A percentile compares a stretch with the other conserved stretches of the same genome.
Evolutionary conservation across 441 rosid genomes (phyloP).

Genomic region (Erodium texanum): DNA sequence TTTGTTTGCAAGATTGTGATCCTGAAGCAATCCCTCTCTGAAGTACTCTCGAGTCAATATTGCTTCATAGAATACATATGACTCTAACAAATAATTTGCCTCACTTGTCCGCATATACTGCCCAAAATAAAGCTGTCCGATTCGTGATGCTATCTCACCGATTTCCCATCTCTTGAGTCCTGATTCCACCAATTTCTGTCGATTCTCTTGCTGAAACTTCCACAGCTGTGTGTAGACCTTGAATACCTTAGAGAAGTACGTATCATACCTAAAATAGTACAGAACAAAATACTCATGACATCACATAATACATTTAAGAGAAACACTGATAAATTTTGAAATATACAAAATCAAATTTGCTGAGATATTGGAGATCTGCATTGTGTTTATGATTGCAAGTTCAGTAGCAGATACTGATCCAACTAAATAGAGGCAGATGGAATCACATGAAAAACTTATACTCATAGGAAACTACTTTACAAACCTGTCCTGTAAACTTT

Average conservation of each 20-base stretch:
- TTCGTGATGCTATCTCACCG: slow-evolving; percentile 91
- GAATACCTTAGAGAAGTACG: slow-evolving; percentile 88
- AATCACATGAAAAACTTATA: background rate
- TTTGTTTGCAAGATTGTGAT: slow-evolving; percentile 74
- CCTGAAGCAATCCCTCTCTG: slow-evolving; percentile 73
- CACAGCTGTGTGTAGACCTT: slow-evolving; percentile 88
- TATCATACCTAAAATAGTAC: slow-evolving; percentile 54
- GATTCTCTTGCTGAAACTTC: slow-evolving; percentile 94
- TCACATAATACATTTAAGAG: background rate
- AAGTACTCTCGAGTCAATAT: slow-evolving; percentile 78
- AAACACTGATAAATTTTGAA: background rate
- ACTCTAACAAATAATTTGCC: slow-evolving; percentile 64
- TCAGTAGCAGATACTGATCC: background rate
- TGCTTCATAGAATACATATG: slow-evolving; percentile 84
- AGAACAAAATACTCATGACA: background rate
- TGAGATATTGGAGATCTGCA: background rate
- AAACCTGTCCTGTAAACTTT: background rate
- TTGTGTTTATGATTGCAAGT: background rate
- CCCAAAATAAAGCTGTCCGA: slow-evolving; percentile 91
- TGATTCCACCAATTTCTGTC: slow-evolving; percentile 81
- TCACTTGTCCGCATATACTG: slow-evolving; percentile 93
- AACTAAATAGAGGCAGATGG: background rate
- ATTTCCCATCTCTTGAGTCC: slow-evolving; percentile 98
- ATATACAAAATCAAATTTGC: background rate
- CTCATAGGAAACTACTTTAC: background rate